Evolutionary conservation across 2,329 filamentous ascomycete genomes (phyloP), one percentile per base, ranked within the genome.

Genomic region (Fusarium euwallaceae): DNA sequence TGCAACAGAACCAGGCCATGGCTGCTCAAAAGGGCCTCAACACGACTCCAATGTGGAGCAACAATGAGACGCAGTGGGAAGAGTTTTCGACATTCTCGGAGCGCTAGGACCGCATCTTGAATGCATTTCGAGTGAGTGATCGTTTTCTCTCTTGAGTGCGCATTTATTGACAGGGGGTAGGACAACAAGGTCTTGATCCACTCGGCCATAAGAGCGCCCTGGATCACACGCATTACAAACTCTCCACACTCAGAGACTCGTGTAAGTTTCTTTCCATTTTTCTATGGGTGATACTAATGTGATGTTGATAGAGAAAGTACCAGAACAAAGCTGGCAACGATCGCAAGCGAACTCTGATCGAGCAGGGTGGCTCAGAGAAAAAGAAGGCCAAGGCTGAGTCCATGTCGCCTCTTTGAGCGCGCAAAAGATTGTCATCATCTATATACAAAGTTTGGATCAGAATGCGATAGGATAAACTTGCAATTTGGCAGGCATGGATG

Each of bases 271-370:
- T 24, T 24, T 24, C 4, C 24, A 24, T 24, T 24, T 24, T 24
- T 24, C 24, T 24, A 24, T 24, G 24, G 24, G 75, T 4, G 9
- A 16, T 64, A 4, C 65, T 72, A 4, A 70, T n/a, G n/a, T 6
- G 10, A 20, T 27, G 6, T 20, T 6, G 29, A 10, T 24, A 78
- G 76, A 69, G 76, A 60, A 78, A 78, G 56, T 61, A 58, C 22
- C 74, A 75, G 17, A 78, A 78, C 6, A 78, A 78, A 20, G 70
- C 71, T 4, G 75, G 76, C 0, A 78, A 78, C 2, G 76, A 78
- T 20, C 73, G 75, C 20, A 78, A 78, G 69, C 62, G 76, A 17
- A 69, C 59, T 10, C 61, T 58, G 12, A 71, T 61, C 27, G 74
- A 64, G 20, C 71, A 71, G 37, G 73, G 67, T 2, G 64, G 37